A percentile compares a stretch with the other conserved stretches of the same genome.
Evolutionary conservation across 2,329 filamentous ascomycete species (phyloP).

Genomic region (Cyphellophora attinorum): DNA sequence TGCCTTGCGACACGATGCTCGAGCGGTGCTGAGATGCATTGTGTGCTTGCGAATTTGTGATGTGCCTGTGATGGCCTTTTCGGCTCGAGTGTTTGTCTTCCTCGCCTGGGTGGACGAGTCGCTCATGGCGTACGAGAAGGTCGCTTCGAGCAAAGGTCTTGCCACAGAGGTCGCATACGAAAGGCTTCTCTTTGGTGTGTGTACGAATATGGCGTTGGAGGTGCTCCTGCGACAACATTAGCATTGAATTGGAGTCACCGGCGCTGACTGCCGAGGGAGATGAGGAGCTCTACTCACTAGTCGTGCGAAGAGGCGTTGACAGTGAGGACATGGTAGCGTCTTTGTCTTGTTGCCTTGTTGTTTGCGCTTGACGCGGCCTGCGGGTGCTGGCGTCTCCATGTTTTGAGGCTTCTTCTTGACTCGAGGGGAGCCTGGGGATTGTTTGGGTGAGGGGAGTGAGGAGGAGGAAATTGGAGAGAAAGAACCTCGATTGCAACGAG

Average conservation of each 20-base stretch:
- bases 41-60: slow-evolving; percentile 10
- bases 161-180: slow-evolving; percentile 39
- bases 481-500: no score
- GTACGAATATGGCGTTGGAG: slow-evolving; percentile 43
- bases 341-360: slow-evolving; percentile 29
- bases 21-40: background rate
- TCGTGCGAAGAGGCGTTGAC: slow-evolving; percentile 37
- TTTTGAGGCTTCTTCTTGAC: no score
- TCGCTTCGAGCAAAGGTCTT: slow-evolving; percentile 41
- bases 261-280: background rate
- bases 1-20: no score
- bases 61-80: slow-evolving; percentile 17
- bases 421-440: no score
- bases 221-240: slow-evolving; percentile 34
- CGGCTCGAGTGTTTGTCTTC: slow-evolving; percentile 20
- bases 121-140: slow-evolving; percentile 40
- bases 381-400: no score
- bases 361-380: slow-evolving; percentile 16
- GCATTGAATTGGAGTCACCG: no score
- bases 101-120: slow-evolving; percentile 37
- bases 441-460: no score
- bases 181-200: slow-evolving; percentile 41
- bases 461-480: no score
- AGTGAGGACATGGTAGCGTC: slow-evolving; percentile 38
- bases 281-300: slow-evolving; percentile 19